Evolutionary conservation across 2,329 filamentous ascomycete species (phyloP), one percentile per base, ranked within the genome.

Genomic region (Sarocladiaceae sp.): DNA sequence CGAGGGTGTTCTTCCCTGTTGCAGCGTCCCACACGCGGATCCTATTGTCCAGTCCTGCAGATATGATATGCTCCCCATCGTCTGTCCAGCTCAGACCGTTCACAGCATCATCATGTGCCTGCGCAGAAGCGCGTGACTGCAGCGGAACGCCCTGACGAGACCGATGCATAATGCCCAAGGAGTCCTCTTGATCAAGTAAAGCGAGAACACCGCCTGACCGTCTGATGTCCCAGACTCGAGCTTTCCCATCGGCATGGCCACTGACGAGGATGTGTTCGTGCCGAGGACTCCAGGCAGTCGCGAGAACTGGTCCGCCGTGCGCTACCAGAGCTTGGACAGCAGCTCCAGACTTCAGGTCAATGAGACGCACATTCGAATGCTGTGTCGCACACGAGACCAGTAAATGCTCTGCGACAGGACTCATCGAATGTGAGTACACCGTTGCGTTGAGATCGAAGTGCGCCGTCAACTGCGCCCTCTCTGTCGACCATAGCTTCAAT

Each of bases 341-440:
- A 13, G 88, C 77, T 2, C 88, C 88, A 1, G 89, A 90, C 43
- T 86, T 84, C 26, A 96, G 72, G 58, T 97, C 91, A 5, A 96
- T 80, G 6, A 97, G 76, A 13, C 89, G 82, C 12, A 95, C 85
- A 20, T 85, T 76, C 6, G 88, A 87, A 58, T 93, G 82, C 51
- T 94, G 88, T 1, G 89, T 94, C 1, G 86, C 90, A 56, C 88
- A 93, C 9, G 91, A 89, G 9, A 96, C 85, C 3, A 95, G 75
- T 0, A 95, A 72, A 56, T 89, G 74, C 43, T 78, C 68, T 45
- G 88, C 76, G 47, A 90, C 68, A 33, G 82, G 76, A 1, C 89
- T 95, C 20, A 87, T 74, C 1, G 85, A 80, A 60, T 95, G 89
- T 1, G 84, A 82, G 63, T 88, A 88, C 39, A 88, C 71, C 24